These are phyloP conservation scores for Marchantia paleacea DNA, from an alignment of 225 moss, liverwort and hornwort genomes.

Conservation along the genomic window DNA sequence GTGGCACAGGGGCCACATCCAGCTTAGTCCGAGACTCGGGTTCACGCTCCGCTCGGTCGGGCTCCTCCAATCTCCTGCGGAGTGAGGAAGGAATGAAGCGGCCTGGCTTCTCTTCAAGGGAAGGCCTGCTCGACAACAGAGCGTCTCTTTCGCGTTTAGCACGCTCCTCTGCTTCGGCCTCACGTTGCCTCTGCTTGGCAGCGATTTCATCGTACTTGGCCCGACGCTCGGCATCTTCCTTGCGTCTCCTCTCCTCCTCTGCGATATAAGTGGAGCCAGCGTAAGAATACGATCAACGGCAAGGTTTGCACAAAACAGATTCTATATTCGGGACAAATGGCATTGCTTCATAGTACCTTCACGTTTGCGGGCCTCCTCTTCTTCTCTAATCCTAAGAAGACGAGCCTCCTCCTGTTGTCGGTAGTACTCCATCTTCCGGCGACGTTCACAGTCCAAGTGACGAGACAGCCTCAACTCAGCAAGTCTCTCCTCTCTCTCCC, in stretches of 20 bases:
- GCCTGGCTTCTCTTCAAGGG: constrained; percentile 49
- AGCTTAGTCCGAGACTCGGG: constrained; percentile 23
- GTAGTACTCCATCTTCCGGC: constrained; percentile 86
- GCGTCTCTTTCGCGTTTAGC: constrained; percentile 79
- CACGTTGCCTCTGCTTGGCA: constrained; percentile 78
- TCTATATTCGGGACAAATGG: not conserved
- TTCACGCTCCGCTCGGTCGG: constrained; percentile 10
- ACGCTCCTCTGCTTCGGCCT: constrained; percentile 82
- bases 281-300: not conserved
- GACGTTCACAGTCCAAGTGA: constrained; percentile 81
- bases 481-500: constrained; percentile 78
- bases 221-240: constrained; percentile 78
- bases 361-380: constrained; percentile 74
- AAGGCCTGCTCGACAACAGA: constrained; percentile 30
- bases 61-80: constrained; percentile 51
- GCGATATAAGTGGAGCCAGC: not conserved
- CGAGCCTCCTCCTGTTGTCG: constrained; percentile 74
- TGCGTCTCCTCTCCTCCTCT: constrained; percentile 83
- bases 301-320: not conserved
- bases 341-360: constrained; percentile 58
- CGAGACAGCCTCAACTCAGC: constrained; percentile 77
- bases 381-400: constrained; percentile 69
- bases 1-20: constrained; percentile 10
- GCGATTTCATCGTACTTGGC: constrained; percentile 79
- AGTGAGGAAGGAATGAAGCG: constrained; percentile 77